phyloP scores from a whole-genome alignment of 1,284 basidiomycete genomes.

The Ceratobasidium sp. region DNA sequence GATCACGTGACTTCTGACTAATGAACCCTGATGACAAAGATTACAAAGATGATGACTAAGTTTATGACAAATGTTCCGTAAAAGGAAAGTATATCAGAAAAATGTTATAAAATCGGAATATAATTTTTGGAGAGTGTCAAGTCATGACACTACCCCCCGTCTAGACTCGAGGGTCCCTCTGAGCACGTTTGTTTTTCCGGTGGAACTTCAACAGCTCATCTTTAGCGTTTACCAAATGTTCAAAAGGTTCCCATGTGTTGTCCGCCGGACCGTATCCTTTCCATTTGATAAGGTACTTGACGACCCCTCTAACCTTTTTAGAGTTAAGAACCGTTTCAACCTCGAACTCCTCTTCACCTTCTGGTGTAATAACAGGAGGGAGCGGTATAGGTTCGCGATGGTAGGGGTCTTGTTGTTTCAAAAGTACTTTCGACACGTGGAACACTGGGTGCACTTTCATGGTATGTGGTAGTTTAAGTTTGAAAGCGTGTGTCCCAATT shows the following conservation, averaged over 20 bases:
- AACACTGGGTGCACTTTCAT: slow-evolving; percentile 54
- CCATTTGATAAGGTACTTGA: slow-evolving; percentile 24
- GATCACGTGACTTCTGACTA: no score
- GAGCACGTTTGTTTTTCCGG: no score
- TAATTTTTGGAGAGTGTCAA: no score
- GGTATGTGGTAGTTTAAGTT: slow-evolving; percentile 50
- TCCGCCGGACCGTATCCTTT: not conserved
- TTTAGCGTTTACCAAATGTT: not conserved
- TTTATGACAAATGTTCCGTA: no score
- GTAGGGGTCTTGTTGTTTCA: slow-evolving; percentile 16
- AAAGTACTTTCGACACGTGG: slow-evolving; percentile 52
- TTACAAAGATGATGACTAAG: no score
- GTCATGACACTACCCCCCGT: no score
- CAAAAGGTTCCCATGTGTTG: not conserved
- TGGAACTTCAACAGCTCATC: no score
- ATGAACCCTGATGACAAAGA: no score
- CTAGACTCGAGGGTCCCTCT: no score
- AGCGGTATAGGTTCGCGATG: not conserved
- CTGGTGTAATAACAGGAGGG: slow-evolving; percentile 44
- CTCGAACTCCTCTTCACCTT: slow-evolving; percentile 44
- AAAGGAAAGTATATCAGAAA: no score
- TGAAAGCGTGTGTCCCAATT: slow-evolving; percentile 45
- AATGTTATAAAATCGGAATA: no score
- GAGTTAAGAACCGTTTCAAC: slow-evolving; percentile 50
- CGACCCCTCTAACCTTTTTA: not conserved